phyloP scores from a whole-genome alignment of 345 rosid genomes.

The Brassica nigra region DNA sequence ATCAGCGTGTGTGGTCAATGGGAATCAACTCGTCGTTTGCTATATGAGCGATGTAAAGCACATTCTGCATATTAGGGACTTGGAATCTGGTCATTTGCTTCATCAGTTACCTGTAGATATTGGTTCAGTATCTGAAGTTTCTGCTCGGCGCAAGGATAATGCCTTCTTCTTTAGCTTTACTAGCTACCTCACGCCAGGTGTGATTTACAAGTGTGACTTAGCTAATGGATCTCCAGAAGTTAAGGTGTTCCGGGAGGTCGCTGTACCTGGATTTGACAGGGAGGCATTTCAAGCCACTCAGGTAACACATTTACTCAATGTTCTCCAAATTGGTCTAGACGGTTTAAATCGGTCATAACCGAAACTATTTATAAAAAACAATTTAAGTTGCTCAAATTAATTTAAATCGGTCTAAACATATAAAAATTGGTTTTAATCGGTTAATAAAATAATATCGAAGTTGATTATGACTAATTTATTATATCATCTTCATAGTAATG shows the following conservation, averaged over 20 bases:
- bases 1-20: slow-evolving; percentile 69
- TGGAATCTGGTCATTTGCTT: slow-evolving; percentile 71
- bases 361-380: no score
- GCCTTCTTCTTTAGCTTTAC: slow-evolving; percentile 65
- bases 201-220: slow-evolving; percentile 77
- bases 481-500: no score
- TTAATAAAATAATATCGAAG: no score
- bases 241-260: slow-evolving; percentile 78
- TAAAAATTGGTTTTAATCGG: no score
- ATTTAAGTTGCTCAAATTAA: no score
- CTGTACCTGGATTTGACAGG: slow-evolving; percentile 78
- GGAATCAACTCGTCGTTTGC: slow-evolving; percentile 64
- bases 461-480: no score
- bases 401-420: no score
- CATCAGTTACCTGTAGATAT: slow-evolving; percentile 78
- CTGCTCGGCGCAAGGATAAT: slow-evolving; percentile 68
- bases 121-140: slow-evolving; percentile 68
- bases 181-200: slow-evolving; percentile 85
- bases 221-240: slow-evolving; percentile 55
- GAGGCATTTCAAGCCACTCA: slow-evolving; percentile 71
- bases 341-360: no score
- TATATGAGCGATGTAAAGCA: slow-evolving; percentile 89
- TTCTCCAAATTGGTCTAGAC: no score
- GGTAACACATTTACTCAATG: slow-evolving; percentile 43
- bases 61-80: slow-evolving; percentile 78